Evolutionary conservation across 352 stramenopile species (phyloP), one percentile per base, ranked within the genome.

Genomic region (Globisporangium canariense): DNA sequence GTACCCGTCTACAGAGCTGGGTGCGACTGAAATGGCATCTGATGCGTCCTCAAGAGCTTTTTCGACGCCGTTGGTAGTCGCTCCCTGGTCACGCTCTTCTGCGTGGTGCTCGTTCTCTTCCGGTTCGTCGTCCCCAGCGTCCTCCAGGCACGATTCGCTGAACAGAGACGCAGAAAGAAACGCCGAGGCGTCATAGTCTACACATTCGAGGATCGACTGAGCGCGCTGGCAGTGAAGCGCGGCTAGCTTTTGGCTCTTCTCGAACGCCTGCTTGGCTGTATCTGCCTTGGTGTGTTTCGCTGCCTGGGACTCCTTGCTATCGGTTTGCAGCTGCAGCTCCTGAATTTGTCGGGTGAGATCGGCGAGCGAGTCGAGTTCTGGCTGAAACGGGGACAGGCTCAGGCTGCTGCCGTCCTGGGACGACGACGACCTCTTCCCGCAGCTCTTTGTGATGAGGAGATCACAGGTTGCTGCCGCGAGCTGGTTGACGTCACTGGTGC

Each of bases 11-110:
- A n/a, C 43, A 1, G 20, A 36, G 0, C 10, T n/a, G 0, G 65
- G 52, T 4, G 62, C 65, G 20, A 71, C 28, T n/a, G 58, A 4
- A 45, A 76, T 68, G 14, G 74, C 65, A 5, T 62, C 51, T 3
- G 63, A 20, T 4, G 76, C 60, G 34, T 89, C 80, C 40, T 79
- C 64, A 1, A 79, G 73, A 8, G 78, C 80, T 54, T 85, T 74
- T 41, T 72, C 60, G n/a, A 82, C 71, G 8, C 66, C 78, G 14
- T 67, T 64, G 28, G 81, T 51, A 13, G 28, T 22, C 5, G 14
- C 14, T 60, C 69, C 67, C n/a, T 46, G 22, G 14, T 64, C 38
- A 1, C 4, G 28, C 25, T 36, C 47, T 54, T 38, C 38, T 11
- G 51, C 45, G 16, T 67, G 52, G 1, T 47, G 25, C 8, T 70